Base-by-base conservation (phyloP, 371 early-diverging fungal species). In the Mortierella sp. region DNA sequence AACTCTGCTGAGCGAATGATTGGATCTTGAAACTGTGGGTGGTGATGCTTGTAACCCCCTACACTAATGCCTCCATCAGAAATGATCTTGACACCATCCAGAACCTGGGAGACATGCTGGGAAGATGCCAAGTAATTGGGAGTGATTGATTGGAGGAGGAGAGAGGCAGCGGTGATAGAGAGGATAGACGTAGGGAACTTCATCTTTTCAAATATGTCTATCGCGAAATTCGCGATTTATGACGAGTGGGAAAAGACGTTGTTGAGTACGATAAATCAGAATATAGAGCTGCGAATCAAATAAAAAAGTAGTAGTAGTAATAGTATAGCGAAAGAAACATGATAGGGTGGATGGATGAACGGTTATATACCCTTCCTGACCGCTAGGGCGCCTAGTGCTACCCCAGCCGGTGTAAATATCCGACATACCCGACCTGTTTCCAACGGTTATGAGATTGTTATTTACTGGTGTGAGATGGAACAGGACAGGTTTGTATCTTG, bases 21-120 rank as follows among this genome's bases (percentile, higher is more conserved):
- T 24, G 81, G 81, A 11, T 75, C 81, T 18, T 75, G 66, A 32
- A 62, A 75, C 39, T 65, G 64, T 4, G 37, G 43, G 22, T 66
- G 65, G 47, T 68, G 75, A 9, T 80, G 72, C 32, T 64, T 69
- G 47, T 74, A 66, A 11, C 74, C 79, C 6, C 74, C 74, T 2
- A 78, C 71, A 8, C 68, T 64, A 32, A 54, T 59, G n/a, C 79
- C 68, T 1, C 79, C 64, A 26, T 73, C 68, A 10, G 73, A 73
- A 18, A 78, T 52, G 28, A 78, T 43, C 57, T 74, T 73, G 32
- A 68, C 65, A 0, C 45, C 22, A 1, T 67, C 39, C 30, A 78
- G 55, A 1, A 70, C 47, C 3, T 68, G 26, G 1, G 79, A 62
- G 30, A 78, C 16, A 3, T 49, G 67, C 47, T 78, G 79, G 0